A percentile compares a stretch with the other conserved stretches of the same genome.
phyloP scores from a whole-genome alignment of 441 rosid species.

The Pelargonium myrrhifolium region DNA sequence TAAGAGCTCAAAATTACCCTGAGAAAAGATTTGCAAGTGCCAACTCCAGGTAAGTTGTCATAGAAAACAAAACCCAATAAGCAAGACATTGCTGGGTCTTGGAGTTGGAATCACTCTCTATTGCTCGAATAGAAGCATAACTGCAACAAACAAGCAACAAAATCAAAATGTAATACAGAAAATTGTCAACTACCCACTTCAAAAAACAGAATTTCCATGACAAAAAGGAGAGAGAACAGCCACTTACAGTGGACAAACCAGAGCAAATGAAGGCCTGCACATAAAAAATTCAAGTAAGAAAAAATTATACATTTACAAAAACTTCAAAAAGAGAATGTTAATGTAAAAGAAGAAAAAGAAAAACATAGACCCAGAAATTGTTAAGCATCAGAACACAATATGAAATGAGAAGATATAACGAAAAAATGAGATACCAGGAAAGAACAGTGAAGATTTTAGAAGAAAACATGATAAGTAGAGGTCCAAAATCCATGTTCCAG shows the following conservation, averaged over 20 bases:
- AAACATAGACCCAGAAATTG: background rate
- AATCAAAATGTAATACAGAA: background rate
- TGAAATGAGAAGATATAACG: background rate
- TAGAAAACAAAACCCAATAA: slow-evolving; percentile 33
- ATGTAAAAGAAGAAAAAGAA: background rate
- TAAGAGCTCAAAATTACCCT: slow-evolving; percentile 10
- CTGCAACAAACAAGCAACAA: slow-evolving; percentile 7
- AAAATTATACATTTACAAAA: background rate
- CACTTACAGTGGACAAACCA: slow-evolving; percentile 24
- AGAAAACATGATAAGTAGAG: slow-evolving; percentile 3
- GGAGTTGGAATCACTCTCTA: slow-evolving; percentile 23
- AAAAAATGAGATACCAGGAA: slow-evolving; percentile 18
- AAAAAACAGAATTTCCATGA: background rate
- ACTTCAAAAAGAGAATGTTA: background rate
- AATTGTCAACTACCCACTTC: background rate
- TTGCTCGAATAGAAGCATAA: slow-evolving; percentile 21
- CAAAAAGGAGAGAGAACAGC: background rate
- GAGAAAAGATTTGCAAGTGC: slow-evolving; percentile 18
- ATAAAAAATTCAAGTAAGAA: background rate
- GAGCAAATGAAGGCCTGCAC: slow-evolving; percentile 22
- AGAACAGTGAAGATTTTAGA: slow-evolving; percentile 18
- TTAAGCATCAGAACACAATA: background rate
- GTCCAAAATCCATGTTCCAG: slow-evolving; percentile 20
- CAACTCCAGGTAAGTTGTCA: slow-evolving; percentile 22
- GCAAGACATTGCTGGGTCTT: slow-evolving; percentile 30